Base-by-base conservation (phyloP, 371 early-diverging fungal species). In the Mucor lusitanicus region DNA sequence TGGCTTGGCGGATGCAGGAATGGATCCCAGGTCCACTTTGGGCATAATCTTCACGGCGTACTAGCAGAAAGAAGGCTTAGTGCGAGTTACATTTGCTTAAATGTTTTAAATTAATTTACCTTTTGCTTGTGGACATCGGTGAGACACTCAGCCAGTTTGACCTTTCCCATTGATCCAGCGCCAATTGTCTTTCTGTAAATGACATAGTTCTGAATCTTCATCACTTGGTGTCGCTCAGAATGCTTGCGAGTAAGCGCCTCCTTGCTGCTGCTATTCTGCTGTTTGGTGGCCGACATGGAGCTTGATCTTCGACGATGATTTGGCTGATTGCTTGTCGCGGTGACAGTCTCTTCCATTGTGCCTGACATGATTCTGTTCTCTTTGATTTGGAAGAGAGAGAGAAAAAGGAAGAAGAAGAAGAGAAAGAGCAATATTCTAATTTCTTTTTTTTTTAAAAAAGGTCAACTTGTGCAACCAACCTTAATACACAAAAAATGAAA, bases 101-200 rank as follows among this genome's bases (percentile, higher is more conserved):
- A 48, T 33, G 3, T 0, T 33, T 9, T 37, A 21, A 40, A 3
- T 39, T 6, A 33, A 12, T 67, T 74, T 30, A 79, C 79, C 65
- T 82, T 77, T 67, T 79, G 72, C 54, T 75, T 75, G 46, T 73
- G 64, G 9, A 30, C 62, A 59, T 82, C 82, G 4, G 77, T 77
- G 46, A 79, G 28, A 60, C 82, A 82, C 63, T 82, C 87, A 15
- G 94, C 99, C 27, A 98, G 81, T 72, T 99, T 97, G 53, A 99
- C 99, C 78, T 96, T 96, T 64, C 98, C 97, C 93, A 97, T 98
- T 58, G 95, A 95, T 15, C 99, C 99, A 39, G 94, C 94, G 19
- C 99, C 99, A 57, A 99, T 86, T 5, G 95, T 94, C 74, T 97
- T 98, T 57, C 77, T 64, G 56, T 76, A 77, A 50, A 82, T 79